These are phyloP conservation scores for Ophiocordyceps camponoti-floridani DNA, from an alignment of 2,329 filamentous ascomycete genomes.

Conservation along the genomic window DNA sequence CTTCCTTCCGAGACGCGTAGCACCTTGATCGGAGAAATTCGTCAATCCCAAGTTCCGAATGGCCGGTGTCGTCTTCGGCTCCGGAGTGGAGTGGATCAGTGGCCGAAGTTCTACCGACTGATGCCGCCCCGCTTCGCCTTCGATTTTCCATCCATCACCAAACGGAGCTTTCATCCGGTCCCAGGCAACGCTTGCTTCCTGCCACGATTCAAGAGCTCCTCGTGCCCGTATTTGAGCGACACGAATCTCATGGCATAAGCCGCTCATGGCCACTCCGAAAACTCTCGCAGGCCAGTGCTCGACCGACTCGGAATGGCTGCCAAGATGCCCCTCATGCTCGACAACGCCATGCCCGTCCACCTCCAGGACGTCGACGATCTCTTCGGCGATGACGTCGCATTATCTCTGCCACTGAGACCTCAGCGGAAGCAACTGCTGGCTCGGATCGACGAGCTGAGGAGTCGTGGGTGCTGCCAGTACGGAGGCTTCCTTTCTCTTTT, in stretches of 20 bases:
- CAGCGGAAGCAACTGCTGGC: slow-evolving; percentile 46
- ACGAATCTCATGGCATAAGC: background rate
- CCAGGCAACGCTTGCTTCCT: background rate
- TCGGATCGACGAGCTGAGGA: slow-evolving; percentile 59
- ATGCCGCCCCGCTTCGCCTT: background rate
- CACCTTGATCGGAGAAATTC: no score
- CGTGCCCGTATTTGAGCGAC: no score
- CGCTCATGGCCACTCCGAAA: background rate
- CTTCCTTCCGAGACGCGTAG: no score
- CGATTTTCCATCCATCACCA: background rate
- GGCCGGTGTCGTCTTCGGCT: no score
- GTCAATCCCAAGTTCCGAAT: no score
- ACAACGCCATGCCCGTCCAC: slow-evolving; percentile 26
- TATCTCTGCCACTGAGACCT: slow-evolving; percentile 29
- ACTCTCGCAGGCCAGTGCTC: background rate
- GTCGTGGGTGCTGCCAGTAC: slow-evolving; percentile 68
- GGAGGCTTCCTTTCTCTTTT: slow-evolving; percentile 8
- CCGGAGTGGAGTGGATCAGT: background rate
- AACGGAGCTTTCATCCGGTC: background rate
- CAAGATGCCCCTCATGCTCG: slow-evolving; percentile 25
- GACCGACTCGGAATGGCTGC: slow-evolving; percentile 12
- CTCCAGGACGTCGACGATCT: slow-evolving; percentile 53
- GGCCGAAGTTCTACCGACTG: background rate
- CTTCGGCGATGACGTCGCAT: slow-evolving; percentile 52
- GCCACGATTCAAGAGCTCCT: background rate